Evolutionary conservation across 306 rosid genomes (phyloP).

Genomic region (Fragaria vesca): DNA sequence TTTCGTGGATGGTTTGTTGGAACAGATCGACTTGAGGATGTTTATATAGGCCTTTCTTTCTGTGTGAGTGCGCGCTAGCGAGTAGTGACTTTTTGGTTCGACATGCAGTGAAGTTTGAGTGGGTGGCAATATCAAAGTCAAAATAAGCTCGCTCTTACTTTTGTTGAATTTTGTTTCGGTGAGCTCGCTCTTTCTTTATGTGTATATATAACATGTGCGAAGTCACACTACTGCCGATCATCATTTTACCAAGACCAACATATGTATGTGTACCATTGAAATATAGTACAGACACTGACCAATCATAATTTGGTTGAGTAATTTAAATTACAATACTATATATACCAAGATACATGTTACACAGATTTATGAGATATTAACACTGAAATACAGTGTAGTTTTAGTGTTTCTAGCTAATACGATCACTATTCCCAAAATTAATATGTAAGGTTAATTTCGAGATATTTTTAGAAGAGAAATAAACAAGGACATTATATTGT

Average conservation of each 20-base stretch:
- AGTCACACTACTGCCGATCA: neutral
- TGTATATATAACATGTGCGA: neutral
- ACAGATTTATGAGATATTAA: too few species aligned
- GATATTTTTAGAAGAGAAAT: too few species aligned
- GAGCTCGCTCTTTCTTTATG: neutral
- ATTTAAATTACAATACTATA: too few species aligned
- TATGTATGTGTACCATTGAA: neutral
- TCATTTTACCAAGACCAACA: neutral
- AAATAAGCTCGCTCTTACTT: slow-evolving; percentile 17
- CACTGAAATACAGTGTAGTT: too few species aligned
- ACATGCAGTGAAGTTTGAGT: neutral
- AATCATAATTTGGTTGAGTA: too few species aligned
- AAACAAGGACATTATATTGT: too few species aligned
- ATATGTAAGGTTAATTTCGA: too few species aligned
- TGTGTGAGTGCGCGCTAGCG: neutral
- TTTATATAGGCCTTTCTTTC: neutral
- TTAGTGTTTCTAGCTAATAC: too few species aligned
- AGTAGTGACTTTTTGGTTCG: neutral
- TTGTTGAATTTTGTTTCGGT: slow-evolving; percentile 14
- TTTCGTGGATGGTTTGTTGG: slow-evolving; percentile 9
- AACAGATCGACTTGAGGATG: neutral
- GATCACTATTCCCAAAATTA: too few species aligned
- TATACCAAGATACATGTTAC: too few species aligned
- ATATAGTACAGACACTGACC: neutral
- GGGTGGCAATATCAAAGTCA: slow-evolving; percentile 13